phyloP scores from a whole-genome alignment of 768 basidiomycete species.

The Chalciporus pseudorubinellus region DNA sequence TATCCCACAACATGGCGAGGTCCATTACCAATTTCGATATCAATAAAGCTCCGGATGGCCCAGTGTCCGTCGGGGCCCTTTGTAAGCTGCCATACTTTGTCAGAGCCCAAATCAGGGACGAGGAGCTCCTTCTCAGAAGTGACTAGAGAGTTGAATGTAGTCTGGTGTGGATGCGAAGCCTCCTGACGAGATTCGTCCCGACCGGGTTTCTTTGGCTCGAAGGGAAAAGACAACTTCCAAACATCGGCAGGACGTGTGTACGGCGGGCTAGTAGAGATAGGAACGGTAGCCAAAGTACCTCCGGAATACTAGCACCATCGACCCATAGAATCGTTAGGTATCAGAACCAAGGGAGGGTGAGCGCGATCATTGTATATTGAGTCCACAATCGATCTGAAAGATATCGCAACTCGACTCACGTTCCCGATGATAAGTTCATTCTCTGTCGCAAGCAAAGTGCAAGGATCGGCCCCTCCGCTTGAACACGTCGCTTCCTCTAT shows the following conservation, averaged over 20 bases:
- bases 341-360: not conserved
- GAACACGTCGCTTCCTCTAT: slow-evolving; percentile 38
- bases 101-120: slow-evolving; percentile 74
- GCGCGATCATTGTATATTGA: not conserved
- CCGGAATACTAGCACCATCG: slow-evolving; percentile 56
- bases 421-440: slow-evolving; percentile 66
- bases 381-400: not conserved
- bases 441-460: slow-evolving; percentile 57
- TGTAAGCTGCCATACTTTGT: slow-evolving; percentile 58
- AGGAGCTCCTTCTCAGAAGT: slow-evolving; percentile 55
- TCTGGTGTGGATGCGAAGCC: slow-evolving; percentile 76
- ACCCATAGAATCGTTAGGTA: not conserved
- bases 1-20: slow-evolving; percentile 68
- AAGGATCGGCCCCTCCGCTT: slow-evolving; percentile 62
- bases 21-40: slow-evolving; percentile 56
- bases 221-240: slow-evolving; percentile 36
- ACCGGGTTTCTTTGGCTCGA: slow-evolving; percentile 48
- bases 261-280: slow-evolving; percentile 49
- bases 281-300: slow-evolving; percentile 55
- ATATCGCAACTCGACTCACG: slow-evolving; percentile 48
- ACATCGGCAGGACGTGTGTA: slow-evolving; percentile 39
- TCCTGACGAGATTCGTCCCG: slow-evolving; percentile 69
- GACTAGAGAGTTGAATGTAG: slow-evolving; percentile 41
- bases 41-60: slow-evolving; percentile 47
- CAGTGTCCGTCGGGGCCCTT: slow-evolving; percentile 46